phyloP scores from a whole-genome alignment of 768 basidiomycete species.

The Podaxis sp. region DNA sequence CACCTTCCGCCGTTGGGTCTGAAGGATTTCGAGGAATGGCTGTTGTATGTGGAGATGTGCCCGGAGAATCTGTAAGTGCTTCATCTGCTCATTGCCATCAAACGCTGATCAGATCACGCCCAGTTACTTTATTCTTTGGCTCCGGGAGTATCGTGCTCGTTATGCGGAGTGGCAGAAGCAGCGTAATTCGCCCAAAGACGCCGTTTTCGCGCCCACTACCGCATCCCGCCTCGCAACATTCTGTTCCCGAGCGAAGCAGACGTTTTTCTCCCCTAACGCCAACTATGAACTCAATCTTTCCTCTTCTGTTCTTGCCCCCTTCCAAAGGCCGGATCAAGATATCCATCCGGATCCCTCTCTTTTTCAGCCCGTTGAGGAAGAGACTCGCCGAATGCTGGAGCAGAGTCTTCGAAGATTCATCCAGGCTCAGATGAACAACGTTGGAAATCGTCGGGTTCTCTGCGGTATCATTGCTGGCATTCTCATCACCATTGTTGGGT shows the following conservation, averaged over 20 bases:
- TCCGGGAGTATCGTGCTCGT: conserved; percentile 64
- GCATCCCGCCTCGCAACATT: conserved; percentile 55
- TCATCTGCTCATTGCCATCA: conserved; percentile 2
- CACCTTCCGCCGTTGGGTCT: conserved; percentile 78
- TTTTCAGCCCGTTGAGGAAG: conserved; percentile 58
- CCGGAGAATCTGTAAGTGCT: conserved; percentile 69
- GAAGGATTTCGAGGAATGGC: conserved; percentile 79
- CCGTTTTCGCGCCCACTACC: conserved; percentile 4
- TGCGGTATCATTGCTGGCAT: conserved; percentile 69
- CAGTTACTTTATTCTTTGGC: conserved; percentile 81
- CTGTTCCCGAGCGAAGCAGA: conserved; percentile 76
- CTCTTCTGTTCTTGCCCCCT: conserved; percentile 61
- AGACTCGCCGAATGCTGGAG: conserved; percentile 57
- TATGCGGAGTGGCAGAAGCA: conserved; percentile 43
- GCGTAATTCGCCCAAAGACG: conserved; percentile 42
- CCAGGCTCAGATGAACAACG: conserved; percentile 64
- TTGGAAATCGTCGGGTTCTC: conserved; percentile 65
- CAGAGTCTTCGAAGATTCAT: conserved; percentile 68
- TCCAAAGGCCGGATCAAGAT: conserved; percentile 41
- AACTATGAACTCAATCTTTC: conserved; percentile 72
- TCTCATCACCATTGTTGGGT: conserved; percentile 45
- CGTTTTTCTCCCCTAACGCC: conserved; percentile 73
- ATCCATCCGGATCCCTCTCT: conserved; percentile 65
- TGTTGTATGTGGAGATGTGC: conserved; percentile 72
- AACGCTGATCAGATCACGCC: conserved; percentile 13